Base-by-base conservation (phyloP, 805 yeast genomes). In the Pichia nakasei region DNA sequence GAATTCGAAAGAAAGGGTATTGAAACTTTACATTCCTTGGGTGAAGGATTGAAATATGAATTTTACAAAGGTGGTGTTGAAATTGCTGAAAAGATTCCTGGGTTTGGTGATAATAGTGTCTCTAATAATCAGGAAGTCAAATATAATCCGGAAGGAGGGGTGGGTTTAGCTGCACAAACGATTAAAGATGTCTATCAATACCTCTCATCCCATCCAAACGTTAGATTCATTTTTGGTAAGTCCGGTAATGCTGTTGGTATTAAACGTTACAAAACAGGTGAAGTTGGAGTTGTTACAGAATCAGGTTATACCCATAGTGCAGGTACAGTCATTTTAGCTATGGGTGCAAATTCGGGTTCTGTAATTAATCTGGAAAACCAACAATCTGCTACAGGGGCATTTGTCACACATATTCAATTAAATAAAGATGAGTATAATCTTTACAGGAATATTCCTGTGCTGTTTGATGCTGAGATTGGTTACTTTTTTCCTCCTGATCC, bases 401-500 rank as follows among this genome's bases (percentile, higher is more conserved):
- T 65, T 50, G 66, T 67, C 0, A 58, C 67, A 6, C 47, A 72
- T 46, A 65, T 72, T n/a, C 56, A 61, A 34, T 45, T 72, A 13
- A 62, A 63, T 2, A 53, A 54, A 5, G 52, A 52, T 20, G 75
- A 71, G 46, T 67, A 54, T 47, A 54, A 54, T 18, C 52, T 49
- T 15, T 67, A 56, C 36, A 63, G 62, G 45, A 52, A 60, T 41
- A 61, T 69, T 11, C 76, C 76, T 5, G 59, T 72, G 19, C 55
- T 72, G 9, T 70, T 69, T 52, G 66, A 68, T 46, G 59, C 72
- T 0, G 70, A 66, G 38, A 49, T 57, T 51, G 76, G 76, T 0
- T 72, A 69, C 47, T 68, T 68, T 49, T 72, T 72, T 55, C 74
- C 74, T 6, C 77, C 77, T 15, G 75, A 71, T 50, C 53, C 57